phyloP scores from a whole-genome alignment of 139 green algal genomes.

The Chlamydomonas asymmetrica region DNA sequence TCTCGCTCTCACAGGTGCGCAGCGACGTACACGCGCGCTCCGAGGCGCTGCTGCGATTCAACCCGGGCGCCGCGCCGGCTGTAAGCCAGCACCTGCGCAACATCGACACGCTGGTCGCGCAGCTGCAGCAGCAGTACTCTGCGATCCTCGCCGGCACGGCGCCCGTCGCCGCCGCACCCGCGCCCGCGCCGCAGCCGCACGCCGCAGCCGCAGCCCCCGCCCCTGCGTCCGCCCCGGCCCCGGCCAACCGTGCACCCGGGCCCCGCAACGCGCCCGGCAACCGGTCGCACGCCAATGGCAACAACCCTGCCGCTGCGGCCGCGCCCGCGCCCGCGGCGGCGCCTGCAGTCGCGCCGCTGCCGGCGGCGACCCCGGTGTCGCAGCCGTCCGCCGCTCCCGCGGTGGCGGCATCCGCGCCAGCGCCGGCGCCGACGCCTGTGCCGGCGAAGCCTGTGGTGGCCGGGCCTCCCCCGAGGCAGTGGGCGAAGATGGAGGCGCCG shows the following conservation, averaged over 20 bases:
- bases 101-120: slow-evolving; percentile 18
- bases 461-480: slow-evolving; percentile 7
- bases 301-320: not conserved
- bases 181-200: not conserved
- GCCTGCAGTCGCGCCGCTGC: not conserved
- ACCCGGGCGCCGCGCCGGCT: slow-evolving; percentile 13
- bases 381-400: not conserved
- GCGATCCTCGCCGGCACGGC: slow-evolving; percentile 5
- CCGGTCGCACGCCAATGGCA: not conserved
- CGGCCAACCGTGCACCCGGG: not conserved
- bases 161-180: not conserved
- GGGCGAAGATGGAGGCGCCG: slow-evolving; percentile 20
- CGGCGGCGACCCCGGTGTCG: not conserved
- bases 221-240: not conserved
- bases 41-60: slow-evolving; percentile 21
- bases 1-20: slow-evolving; percentile 5
- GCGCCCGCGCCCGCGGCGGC: not conserved
- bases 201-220: not conserved
- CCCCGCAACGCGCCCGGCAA: not conserved
- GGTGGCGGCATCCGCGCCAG: too few species aligned
- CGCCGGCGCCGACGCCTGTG: not conserved
- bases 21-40: slow-evolving; percentile 31
- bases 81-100: slow-evolving; percentile 12
- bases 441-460: not conserved
- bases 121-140: slow-evolving; percentile 25